These are phyloP conservation scores for Vaccinium corymbosum DNA, from an alignment of 148 eudicot species.

Conservation along the genomic window DNA sequence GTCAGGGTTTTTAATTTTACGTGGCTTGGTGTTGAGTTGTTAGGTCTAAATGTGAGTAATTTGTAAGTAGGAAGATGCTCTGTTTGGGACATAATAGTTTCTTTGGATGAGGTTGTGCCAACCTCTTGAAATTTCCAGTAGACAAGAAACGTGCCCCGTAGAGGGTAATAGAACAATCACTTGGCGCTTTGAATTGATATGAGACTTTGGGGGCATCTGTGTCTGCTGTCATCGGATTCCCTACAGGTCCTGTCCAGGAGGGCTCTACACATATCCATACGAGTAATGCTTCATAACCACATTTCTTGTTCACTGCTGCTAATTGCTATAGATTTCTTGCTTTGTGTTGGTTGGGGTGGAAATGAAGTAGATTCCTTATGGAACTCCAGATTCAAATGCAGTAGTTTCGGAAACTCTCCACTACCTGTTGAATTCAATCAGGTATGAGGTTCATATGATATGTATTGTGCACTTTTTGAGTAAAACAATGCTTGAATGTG, in stretches of 20 bases:
- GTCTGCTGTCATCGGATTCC: not conserved
- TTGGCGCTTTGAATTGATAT: not conserved
- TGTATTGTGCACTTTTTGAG: not conserved
- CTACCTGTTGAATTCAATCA: not conserved
- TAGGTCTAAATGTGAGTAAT: not conserved
- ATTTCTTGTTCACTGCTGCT: not conserved
- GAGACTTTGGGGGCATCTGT: not conserved
- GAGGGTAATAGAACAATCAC: not conserved
- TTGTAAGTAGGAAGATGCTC: not conserved
- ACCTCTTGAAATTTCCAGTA: not conserved
- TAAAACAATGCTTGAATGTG: constrained; percentile 3
- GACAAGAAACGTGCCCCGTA: not conserved
- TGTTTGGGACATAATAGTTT: not conserved
- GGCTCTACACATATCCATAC: not conserved
- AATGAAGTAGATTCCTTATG: not conserved
- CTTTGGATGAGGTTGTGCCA: not conserved
- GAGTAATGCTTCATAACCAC: not conserved
- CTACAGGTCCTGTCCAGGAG: not conserved
- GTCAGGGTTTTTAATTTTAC: not conserved
- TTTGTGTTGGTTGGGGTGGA: not conserved
- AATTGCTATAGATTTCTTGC: not conserved
- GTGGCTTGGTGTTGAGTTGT: not conserved
- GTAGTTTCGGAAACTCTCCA: not conserved
- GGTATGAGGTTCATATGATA: not conserved
- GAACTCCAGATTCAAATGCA: not conserved